Percentiles rank a stretch among this genome's conserved stretches.
Evolutionary conservation across 108 stramenopile genomes (phyloP).

Genomic region (Nannochloropsis salina): DNA sequence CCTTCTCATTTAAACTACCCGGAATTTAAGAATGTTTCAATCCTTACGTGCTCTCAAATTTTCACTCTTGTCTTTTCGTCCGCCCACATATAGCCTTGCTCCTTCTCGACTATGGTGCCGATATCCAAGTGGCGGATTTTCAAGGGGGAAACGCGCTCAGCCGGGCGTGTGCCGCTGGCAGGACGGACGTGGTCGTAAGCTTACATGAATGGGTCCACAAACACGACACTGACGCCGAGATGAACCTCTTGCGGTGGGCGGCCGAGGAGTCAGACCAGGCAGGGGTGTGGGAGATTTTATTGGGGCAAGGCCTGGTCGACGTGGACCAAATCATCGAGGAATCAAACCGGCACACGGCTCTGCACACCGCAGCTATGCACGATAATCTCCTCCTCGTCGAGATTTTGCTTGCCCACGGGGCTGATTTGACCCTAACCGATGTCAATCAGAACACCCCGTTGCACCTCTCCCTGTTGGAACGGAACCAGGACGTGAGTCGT

Average conservation of each 20-base stretch:
- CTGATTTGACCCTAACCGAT: neutral
- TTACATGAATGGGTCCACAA: neutral
- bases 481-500: neutral
- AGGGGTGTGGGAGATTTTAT: neutral
- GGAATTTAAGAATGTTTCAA: too few species aligned
- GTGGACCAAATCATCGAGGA: neutral
- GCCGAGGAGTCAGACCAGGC: neutral
- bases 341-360: neutral
- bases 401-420: neutral
- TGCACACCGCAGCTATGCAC: neutral
- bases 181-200: neutral
- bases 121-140: neutral
- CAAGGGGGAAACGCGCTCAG: slow-evolving; percentile 7
- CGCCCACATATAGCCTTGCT: neutral
- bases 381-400: neutral
- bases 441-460: neutral
- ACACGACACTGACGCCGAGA: neutral
- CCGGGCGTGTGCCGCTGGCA: neutral
- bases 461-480: neutral
- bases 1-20: too few species aligned
- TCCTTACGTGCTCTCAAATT: too few species aligned
- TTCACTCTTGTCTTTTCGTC: neutral
- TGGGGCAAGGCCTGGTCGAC: neutral
- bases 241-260: neutral
- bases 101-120: neutral